phyloP scores from a whole-genome alignment of 176 grass and related monocot species.

The Zizania latifolia region DNA sequence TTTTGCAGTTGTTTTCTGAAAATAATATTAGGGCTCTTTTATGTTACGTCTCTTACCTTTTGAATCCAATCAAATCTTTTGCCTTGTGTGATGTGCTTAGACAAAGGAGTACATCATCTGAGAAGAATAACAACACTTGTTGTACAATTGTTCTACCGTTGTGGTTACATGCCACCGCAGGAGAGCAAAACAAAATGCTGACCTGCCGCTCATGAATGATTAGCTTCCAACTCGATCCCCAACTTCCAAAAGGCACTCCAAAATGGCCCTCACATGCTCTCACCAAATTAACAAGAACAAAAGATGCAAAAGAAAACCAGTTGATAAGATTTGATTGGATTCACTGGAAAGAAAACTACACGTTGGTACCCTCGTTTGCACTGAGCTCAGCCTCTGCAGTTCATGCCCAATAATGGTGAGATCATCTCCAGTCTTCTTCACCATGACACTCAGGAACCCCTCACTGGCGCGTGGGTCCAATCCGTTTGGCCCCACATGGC shows the following conservation, averaged over 20 bases:
- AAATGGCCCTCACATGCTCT: slow-evolving; percentile 25
- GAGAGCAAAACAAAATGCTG: neutral
- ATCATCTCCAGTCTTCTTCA: neutral
- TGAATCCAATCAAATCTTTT: too few species aligned
- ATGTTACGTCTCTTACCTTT: too few species aligned
- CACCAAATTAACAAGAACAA: slow-evolving; percentile 26
- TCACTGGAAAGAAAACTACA: too few species aligned
- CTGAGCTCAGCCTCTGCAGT: neutral
- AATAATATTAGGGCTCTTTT: too few species aligned
- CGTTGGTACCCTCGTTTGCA: too few species aligned
- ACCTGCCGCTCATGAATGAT: slow-evolving; percentile 1
- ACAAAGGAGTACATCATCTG: neutral
- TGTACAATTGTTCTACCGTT: neutral
- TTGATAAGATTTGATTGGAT: slow-evolving; percentile 9
- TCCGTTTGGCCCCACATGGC: neutral
- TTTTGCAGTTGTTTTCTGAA: too few species aligned
- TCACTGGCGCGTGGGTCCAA: neutral
- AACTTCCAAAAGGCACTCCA: too few species aligned
- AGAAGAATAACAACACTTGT: neutral
- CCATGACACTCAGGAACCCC: neutral
- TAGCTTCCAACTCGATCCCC: slow-evolving; percentile 26
- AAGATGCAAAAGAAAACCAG: neutral
- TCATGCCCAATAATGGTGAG: slow-evolving; percentile 19
- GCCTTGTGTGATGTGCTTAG: neutral
- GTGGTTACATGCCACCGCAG: neutral